These are phyloP conservation scores for Suillus placidus DNA, from an alignment of 768 basidiomycete genomes.

Conservation along the genomic window DNA sequence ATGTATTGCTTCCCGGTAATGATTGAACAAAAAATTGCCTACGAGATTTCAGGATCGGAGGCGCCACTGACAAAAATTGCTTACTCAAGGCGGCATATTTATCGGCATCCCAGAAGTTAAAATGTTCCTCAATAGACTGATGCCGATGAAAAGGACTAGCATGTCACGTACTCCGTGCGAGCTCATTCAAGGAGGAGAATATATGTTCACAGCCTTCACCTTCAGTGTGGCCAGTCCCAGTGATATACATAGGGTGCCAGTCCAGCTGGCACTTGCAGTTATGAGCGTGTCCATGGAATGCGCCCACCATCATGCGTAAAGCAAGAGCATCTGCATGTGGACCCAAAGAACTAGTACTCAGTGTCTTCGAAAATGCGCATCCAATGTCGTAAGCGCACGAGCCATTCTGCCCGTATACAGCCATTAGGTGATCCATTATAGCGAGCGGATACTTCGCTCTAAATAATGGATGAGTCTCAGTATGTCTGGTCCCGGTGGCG, in stretches of 20 bases:
- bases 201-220: constrained; percentile 14
- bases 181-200: constrained; percentile 10
- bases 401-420: no score
- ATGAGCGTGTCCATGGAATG: constrained; percentile 29
- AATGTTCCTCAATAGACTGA: constrained; percentile 23
- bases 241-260: constrained; percentile 30
- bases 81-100: constrained; percentile 26
- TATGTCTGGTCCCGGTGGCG: neutral
- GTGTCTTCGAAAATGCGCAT: constrained; percentile 23
- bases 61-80: neutral
- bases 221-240: constrained; percentile 11
- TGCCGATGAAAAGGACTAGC: constrained; percentile 4
- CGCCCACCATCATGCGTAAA: constrained; percentile 18
- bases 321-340: neutral
- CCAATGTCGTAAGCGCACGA: constrained; percentile 34
- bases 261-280: constrained; percentile 29
- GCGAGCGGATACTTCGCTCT: constrained; percentile 27
- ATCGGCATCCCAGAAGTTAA: constrained; percentile 22
- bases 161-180: constrained; percentile 8
- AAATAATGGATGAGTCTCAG: neutral
- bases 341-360: constrained; percentile 19
- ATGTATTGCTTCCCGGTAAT: constrained; percentile 6
- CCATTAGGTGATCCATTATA: no score
- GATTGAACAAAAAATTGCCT: constrained; percentile 9
- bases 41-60: neutral